Evolutionary conservation across 805 yeast species (phyloP), one percentile per base, ranked within the genome.

Genomic region (Candida patagonica): DNA sequence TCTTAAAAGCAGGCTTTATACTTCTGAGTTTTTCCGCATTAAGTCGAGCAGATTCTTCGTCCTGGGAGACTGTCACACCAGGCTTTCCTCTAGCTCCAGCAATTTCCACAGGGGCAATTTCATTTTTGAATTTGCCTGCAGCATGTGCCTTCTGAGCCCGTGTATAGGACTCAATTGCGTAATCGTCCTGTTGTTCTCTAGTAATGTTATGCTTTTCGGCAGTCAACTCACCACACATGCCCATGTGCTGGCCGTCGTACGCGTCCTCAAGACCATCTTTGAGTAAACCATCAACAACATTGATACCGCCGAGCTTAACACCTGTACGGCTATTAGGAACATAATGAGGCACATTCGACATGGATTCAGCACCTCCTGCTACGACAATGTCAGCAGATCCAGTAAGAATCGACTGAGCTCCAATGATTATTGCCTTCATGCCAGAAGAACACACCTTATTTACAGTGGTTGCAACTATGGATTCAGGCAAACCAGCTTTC

Each of bases 361-460:
- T 89, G 43, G 95, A 81, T 67, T 92, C 98, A 52, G 95, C 92
- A 59, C 98, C 98, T 52, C 97, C 98, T 25, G 92, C 94, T 50
- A 92, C 82, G 34, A 92, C 92, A 44, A 92, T 79, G 56, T 88
- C 96, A 42, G 95, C 94, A 48, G 73, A 70, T 40, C 97, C 96
- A 49, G 92, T 74, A 57, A 82, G 63, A 53, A 89, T 88, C 39
- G 88, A 68, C 67, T 88, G 97, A 30, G 96, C 87, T 47, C 84
- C 98, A 44, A 83, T 64, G 54, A 88, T 86, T 55, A 87, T 77
- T 32, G 96, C 76, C 67, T 92, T 89, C 76, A 88, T 67, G 52
- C 96, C 97, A 9, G 95, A 83, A 30, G 98, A 95, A 70, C 98
- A 92, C 42, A 92, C 97, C 69, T 89, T 89, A 75, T 92, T 92